A percentile compares a stretch with the other conserved stretches of the same genome.
Conservation (phyloP, 1,284 basidiomycete species). For the Cutaneotrichosporon spelunceum region DNA sequence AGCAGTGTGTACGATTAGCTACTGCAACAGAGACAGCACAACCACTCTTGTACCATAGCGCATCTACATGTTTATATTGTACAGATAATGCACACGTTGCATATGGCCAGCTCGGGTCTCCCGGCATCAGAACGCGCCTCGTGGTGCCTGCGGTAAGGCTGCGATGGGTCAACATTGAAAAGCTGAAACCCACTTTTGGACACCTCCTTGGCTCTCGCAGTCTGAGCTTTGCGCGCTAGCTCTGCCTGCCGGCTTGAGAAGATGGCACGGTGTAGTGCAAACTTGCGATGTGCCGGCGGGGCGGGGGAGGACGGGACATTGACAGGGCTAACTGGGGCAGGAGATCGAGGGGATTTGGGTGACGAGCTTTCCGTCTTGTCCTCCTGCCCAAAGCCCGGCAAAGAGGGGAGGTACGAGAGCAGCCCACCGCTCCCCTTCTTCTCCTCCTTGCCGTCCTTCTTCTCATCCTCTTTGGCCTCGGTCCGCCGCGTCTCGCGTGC, state of each 20-base stretch:
- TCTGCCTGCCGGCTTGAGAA: slow-evolving; percentile 47
- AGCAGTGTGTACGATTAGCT: slow-evolving; percentile 1
- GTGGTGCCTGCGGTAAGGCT: slow-evolving; percentile 31
- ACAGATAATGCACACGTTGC: slow-evolving; percentile 8
- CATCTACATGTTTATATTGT: slow-evolving; percentile 9
- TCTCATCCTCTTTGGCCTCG: slow-evolving; percentile 22
- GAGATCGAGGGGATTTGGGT: not conserved
- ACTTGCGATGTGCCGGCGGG: slow-evolving; percentile 44
- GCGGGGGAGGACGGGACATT: slow-evolving; percentile 18
- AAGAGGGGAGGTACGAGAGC: not conserved
- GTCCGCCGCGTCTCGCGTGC: slow-evolving; percentile 38
- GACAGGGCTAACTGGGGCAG: slow-evolving; percentile 15
- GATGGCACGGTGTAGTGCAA: slow-evolving; percentile 45
- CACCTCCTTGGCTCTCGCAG: slow-evolving; percentile 46
- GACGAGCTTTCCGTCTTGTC: slow-evolving; percentile 4
- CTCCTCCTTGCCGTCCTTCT: slow-evolving; percentile 11
- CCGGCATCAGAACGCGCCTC: slow-evolving; percentile 26
- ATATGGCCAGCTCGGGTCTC: not conserved
- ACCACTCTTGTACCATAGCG: slow-evolving; percentile 10
- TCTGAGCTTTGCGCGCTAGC: slow-evolving; percentile 37
- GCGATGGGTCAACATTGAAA: not conserved
- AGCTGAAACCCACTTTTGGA: slow-evolving; percentile 35
- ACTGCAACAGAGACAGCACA: not conserved
- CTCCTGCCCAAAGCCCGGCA: not conserved
- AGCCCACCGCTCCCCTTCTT: not conserved